Percentiles rank a stretch among this genome's conserved stretches.
Conservation (phyloP, 306 rosid genomes). For the Canavalia gladiata region DNA sequence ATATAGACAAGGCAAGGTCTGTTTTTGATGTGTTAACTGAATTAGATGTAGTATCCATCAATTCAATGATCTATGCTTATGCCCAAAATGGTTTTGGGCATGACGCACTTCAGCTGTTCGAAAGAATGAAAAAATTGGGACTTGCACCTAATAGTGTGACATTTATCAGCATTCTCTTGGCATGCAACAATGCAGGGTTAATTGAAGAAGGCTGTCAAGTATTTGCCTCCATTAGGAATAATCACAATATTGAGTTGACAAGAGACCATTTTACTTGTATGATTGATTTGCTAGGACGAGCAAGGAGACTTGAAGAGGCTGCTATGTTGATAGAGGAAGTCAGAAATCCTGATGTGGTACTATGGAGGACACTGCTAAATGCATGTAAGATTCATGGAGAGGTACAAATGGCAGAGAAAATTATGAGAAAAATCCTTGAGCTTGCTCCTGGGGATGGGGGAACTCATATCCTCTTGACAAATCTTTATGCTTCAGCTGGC, state of each 20-base stretch:
- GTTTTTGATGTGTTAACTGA: conserved; percentile 56
- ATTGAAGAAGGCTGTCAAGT: conserved; percentile 73
- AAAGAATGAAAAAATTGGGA: conserved; percentile 53
- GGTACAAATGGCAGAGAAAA: conserved; percentile 73
- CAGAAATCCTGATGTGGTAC: conserved; percentile 65
- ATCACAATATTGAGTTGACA: conserved; percentile 58
- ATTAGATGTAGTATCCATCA: conserved; percentile 63
- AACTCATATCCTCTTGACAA: conserved; percentile 67
- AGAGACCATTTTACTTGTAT: conserved; percentile 70
- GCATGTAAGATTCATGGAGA: conserved; percentile 70
- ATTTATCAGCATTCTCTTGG: conserved; percentile 70
- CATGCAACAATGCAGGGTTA: conserved; percentile 75
- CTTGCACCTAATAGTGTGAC: conserved; percentile 67
- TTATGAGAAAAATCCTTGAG: conserved; percentile 54
- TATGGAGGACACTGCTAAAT: conserved; percentile 74
- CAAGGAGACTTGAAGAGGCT: conserved; percentile 74
- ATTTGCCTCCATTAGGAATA: conserved; percentile 55
- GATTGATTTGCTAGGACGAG: conserved; percentile 74
- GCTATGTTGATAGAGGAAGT: conserved; percentile 63
- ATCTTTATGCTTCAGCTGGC: conserved; percentile 74
- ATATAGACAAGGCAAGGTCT: conserved; percentile 64
- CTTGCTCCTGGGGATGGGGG: conserved; percentile 69
- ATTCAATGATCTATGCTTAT: conserved; percentile 74
- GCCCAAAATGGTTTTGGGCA: conserved; percentile 73
- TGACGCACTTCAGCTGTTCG: conserved; percentile 65